phyloP scores from a whole-genome alignment of 1,284 basidiomycete genomes.

The Sphagnurus paluster region DNA sequence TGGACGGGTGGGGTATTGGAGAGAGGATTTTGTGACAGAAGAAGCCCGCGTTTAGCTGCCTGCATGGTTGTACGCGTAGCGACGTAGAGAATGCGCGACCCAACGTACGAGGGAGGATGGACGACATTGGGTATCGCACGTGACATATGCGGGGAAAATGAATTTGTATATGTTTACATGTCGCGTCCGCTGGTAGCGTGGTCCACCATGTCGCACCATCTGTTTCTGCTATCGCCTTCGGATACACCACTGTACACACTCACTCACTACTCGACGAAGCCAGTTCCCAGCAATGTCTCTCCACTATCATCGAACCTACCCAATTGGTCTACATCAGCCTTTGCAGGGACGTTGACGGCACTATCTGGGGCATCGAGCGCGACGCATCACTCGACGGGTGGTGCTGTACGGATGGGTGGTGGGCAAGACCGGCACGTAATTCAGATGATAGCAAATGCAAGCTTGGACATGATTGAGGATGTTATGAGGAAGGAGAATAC shows the following conservation, averaged over 20 bases:
- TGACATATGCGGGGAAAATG: slow-evolving; percentile 7
- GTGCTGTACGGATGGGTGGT: slow-evolving; percentile 64
- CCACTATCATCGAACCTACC: slow-evolving; percentile 78
- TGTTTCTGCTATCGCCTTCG: slow-evolving; percentile 79
- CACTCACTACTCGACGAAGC: slow-evolving; percentile 76
- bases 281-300: slow-evolving; percentile 55
- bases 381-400: slow-evolving; percentile 63
- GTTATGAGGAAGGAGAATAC: slow-evolving; percentile 81
- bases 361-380: slow-evolving; percentile 79
- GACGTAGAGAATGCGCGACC: slow-evolving; percentile 5
- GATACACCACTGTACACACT: slow-evolving; percentile 81
- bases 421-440: slow-evolving; percentile 87
- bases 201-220: slow-evolving; percentile 73
- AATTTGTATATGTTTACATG: slow-evolving; percentile 17
- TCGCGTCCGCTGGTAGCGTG: slow-evolving; percentile 7
- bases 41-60: background rate
- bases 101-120: slow-evolving; percentile 12
- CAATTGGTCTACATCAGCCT: slow-evolving; percentile 84
- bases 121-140: slow-evolving; percentile 15
- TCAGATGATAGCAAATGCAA: slow-evolving; percentile 96
- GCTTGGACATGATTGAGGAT: slow-evolving; percentile 90
- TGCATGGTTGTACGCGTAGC: slow-evolving; percentile 6
- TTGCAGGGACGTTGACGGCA: slow-evolving; percentile 83
- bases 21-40: background rate
- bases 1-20: background rate